Evolutionary conservation across 2,329 filamentous ascomycete species (phyloP), one percentile per base, ranked within the genome.

Genomic region (Epichloe brachyelytri): DNA sequence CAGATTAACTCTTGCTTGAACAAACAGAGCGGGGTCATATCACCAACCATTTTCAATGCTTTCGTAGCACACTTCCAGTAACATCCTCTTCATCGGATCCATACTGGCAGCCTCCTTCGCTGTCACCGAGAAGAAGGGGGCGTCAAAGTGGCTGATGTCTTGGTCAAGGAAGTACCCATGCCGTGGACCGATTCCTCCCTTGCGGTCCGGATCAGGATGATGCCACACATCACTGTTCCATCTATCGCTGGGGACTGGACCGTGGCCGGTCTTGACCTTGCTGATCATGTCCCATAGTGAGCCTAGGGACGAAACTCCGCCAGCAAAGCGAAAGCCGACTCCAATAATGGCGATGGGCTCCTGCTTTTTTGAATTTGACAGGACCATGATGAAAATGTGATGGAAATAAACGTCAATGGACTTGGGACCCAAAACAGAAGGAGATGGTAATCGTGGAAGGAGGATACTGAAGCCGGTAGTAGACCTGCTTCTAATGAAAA

Each of bases 131-230:
- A 62, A 62, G 43, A 62, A 61, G 39, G 72, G 75, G 33, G 72
- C 72, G 55, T 76, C 73, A 53, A 75, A 72, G 5, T 72, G 73
- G 3, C 71, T 65, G 37, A 76, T 67, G 11, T 62, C 58, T 26
- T 73, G 68, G 56, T 70, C 71, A 7, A 50, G 7, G 41, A 50
- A 50, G 48, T 50, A 36, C 12, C 48, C 48, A n/a, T 36, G 36
- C 14, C 47, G 47, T 17, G 39, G 46, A 26, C 26, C 26, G 26
- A 26, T 26, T 26, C 26, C 26, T 26, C 26, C 26, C 22, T 60
- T 58, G 1, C 66, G 61, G 22, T 64, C 63, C 1, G 62, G 62
- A 37, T 71, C 67, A 0, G 53, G 52, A 30, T 62, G 61, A 46
- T 57, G 56, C 48, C 59, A 59, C 11, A 49, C 54, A 33, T 59